These are phyloP conservation scores for Lachancea fermentati DNA, from an alignment of 805 yeast genomes.

Conservation along the genomic window DNA sequence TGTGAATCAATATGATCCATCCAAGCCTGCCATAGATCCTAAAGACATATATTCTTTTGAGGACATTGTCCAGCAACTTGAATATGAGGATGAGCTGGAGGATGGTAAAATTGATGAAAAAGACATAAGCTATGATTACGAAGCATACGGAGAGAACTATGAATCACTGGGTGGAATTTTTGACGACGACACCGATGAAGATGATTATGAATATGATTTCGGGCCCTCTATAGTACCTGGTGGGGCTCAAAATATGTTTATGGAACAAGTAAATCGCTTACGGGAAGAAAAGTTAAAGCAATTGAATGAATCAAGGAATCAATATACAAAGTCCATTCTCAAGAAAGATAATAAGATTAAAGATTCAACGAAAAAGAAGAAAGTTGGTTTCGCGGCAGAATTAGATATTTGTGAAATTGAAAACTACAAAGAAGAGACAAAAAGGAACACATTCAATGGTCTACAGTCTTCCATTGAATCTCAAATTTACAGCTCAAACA, in stretches of 20 bases:
- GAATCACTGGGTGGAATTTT: neutral
- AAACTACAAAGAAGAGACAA: constrained; percentile 29
- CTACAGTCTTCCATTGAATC: neutral
- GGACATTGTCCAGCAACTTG: constrained; percentile 29
- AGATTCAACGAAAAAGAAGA: constrained; percentile 15
- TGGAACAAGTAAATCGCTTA: constrained; percentile 24
- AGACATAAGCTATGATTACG: constrained; percentile 22
- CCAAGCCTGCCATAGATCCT: constrained; percentile 16
- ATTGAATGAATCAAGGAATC: neutral
- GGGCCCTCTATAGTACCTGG: constrained; percentile 23
- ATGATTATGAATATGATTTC: constrained; percentile 11
- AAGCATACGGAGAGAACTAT: constrained; percentile 9
- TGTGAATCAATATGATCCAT: constrained; percentile 8
- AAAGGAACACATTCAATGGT: constrained; percentile 24
- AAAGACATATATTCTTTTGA: constrained; percentile 30
- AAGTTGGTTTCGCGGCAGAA: constrained; percentile 30
- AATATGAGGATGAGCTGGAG: constrained; percentile 26
- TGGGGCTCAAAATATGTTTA: constrained; percentile 22
- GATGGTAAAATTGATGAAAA: constrained; percentile 20
- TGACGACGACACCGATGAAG: constrained; percentile 20
- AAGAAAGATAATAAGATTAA: constrained; percentile 1
- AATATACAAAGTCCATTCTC: constrained; percentile 5
- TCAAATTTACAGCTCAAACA: constrained; percentile 1
- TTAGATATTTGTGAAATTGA: constrained; percentile 32
- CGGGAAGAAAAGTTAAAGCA: constrained; percentile 8